A percentile compares a stretch with the other conserved stretches of the same genome.
Evolutionary conservation across 2,329 filamentous ascomycete species (phyloP).

Genomic region (Talaromyces verruculosus): DNA sequence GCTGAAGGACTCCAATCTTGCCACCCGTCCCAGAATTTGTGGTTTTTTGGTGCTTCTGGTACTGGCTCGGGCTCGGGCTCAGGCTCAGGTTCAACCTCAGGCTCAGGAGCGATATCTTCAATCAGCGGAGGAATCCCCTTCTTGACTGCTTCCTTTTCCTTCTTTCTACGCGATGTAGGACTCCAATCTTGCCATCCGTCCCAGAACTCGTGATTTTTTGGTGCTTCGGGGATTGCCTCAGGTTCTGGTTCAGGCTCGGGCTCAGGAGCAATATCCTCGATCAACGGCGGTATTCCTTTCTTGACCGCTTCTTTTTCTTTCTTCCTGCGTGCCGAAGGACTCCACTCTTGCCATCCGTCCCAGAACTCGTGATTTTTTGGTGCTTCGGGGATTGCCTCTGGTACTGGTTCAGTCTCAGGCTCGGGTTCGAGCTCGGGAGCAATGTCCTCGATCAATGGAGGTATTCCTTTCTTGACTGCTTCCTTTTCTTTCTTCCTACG

Average conservation of each 20-base stretch:
- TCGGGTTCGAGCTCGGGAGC: slow-evolving; percentile 32
- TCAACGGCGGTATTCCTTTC: slow-evolving; percentile 20
- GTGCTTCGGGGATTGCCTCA: slow-evolving; percentile 43
- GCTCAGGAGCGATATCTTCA: slow-evolving; percentile 23
- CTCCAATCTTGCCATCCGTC: slow-evolving; percentile 13
- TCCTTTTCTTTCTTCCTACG: slow-evolving; percentile 20
- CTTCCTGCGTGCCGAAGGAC: slow-evolving; percentile 11
- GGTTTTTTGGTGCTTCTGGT: slow-evolving; percentile 13
- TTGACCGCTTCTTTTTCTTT: slow-evolving; percentile 20
- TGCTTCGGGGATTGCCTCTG: too few species aligned
- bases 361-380: slow-evolving; percentile 29
- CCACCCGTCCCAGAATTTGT: slow-evolving; percentile 19
- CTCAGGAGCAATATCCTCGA: slow-evolving; percentile 24
- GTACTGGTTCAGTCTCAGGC: slow-evolving; percentile 31
- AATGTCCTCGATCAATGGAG: slow-evolving; percentile 13
- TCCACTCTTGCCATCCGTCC: slow-evolving; percentile 19
- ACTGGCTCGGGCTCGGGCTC: slow-evolving; percentile 34
- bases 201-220: slow-evolving; percentile 19
- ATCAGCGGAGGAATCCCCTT: slow-evolving; percentile 16
- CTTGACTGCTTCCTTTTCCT: slow-evolving; percentile 19
- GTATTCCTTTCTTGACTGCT: slow-evolving; percentile 20
- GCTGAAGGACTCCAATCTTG: neutral
- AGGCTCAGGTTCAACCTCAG: slow-evolving; percentile 1
- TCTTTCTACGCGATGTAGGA: slow-evolving; percentile 9
- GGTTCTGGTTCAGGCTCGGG: slow-evolving; percentile 34